phyloP scores from a whole-genome alignment of 176 grass and related monocot species.

The Tillandsia fasciculata region DNA sequence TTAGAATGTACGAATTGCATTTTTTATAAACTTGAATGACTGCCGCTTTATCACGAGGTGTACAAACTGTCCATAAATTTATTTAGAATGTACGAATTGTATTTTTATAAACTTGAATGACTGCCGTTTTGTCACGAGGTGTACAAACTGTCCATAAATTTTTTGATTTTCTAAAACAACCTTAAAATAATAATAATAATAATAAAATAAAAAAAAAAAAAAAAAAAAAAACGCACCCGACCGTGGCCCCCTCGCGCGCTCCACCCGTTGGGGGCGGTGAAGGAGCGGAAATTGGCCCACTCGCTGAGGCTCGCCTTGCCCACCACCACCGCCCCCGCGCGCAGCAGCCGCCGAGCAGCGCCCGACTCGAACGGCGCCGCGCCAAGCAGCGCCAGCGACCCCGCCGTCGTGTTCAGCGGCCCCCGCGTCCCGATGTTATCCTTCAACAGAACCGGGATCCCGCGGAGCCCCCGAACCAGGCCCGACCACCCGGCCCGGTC shows the following conservation, averaged over 20 bases:
- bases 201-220: background rate
- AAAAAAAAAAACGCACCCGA: slow-evolving; percentile 14
- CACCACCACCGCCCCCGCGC: slow-evolving; percentile 46
- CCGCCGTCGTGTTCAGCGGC: slow-evolving; percentile 59
- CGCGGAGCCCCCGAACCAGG: slow-evolving; percentile 27
- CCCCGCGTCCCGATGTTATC: slow-evolving; percentile 55
- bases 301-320: slow-evolving; percentile 57
- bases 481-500: background rate
- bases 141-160: no score
- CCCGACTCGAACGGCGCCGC: slow-evolving; percentile 42
- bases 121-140: no score
- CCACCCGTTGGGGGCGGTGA: slow-evolving; percentile 20
- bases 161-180: no score
- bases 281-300: slow-evolving; percentile 42
- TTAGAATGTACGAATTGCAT: no score
- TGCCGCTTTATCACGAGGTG: no score
- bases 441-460: slow-evolving; percentile 61
- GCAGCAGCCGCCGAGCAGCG: slow-evolving; percentile 32
- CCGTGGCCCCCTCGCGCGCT: slow-evolving; percentile 49
- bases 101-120: no score
- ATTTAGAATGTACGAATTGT: no score
- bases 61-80: no score
- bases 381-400: slow-evolving; percentile 53
- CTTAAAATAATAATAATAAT: no score
- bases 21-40: no score